Evolutionary conservation across 495 filamentous ascomycete genomes (phyloP), one percentile per base, ranked within the genome.

Genomic region (Lepraria neglecta): DNA sequence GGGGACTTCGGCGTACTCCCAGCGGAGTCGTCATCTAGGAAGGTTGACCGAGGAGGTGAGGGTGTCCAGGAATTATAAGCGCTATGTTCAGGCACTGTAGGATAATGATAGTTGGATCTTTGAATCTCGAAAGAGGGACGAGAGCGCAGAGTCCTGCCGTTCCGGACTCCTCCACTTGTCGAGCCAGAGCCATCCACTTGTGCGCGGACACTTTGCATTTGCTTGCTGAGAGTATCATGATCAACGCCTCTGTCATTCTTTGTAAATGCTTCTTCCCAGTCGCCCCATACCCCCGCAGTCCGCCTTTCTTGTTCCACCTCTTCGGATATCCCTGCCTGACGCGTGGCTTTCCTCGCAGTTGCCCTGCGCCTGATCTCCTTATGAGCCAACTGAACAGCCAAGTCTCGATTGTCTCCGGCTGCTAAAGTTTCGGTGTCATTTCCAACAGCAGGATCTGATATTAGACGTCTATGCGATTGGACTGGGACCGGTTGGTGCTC

Each of bases 351-450:
- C 54, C 81, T 76, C 14, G 78, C 77, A 9, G 80, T 80, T 58
- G 86, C 84, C 63, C 91, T 77, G 53, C 90, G 82, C 52, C 72
- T 77, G 48, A 92, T 83, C 71, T 95, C 90, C 21, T 79, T 84
- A 58, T 85, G 82, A 0, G 90, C 90, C 42, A 95, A 66, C 63
- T 86, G 80, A 6, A 95, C 87, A 10, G 91, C 91, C 43, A 96
- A 78, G 38, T 91, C 85, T 59, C 82, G 79, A 61, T 95, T 79
- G 56, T 89, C 82, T 12, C 76, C 80, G 4, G 87, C 88, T 68
- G 88, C 85, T 24, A 96, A 72, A 6, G 84, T 72, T 57, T 80
- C 69, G 9, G 70, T 73, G 35, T 76, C 73, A 24, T 71, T 72
- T 44, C 70, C 70, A 44, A 80, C 60, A 4, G 72, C 75, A 6